Conservation (phyloP, 495 filamentous ascomycete genomes). For the Aspergillus funiculosus region DNA sequence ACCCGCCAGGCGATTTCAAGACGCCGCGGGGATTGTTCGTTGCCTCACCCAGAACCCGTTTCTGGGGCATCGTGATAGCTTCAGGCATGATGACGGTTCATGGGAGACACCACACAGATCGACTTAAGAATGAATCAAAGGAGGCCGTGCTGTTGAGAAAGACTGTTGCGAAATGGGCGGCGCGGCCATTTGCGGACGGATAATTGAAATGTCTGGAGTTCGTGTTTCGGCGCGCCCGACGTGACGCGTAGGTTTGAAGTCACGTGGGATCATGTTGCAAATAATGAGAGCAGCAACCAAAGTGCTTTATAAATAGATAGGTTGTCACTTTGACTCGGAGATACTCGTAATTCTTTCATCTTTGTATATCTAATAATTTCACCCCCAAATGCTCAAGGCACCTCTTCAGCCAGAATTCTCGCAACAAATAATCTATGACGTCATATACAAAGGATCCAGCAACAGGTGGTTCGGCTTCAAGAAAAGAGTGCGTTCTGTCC, state of each 20-base stretch:
- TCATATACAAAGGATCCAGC: no score
- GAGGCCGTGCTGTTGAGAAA: not conserved
- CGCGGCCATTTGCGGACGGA: slow-evolving; percentile 4
- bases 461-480: no score
- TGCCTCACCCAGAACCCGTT: slow-evolving; percentile 56
- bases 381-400: no score
- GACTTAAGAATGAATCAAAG: not conserved
- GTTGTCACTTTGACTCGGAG: no score
- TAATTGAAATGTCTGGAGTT: slow-evolving; percentile 1
- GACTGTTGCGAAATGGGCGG: not conserved
- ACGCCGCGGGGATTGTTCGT: slow-evolving; percentile 47
- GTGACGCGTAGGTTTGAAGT: slow-evolving; percentile 9
- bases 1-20: slow-evolving; percentile 41
- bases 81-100: slow-evolving; percentile 43
- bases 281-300: not conserved
- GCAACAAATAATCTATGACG: no score
- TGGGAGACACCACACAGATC: no score
- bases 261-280: slow-evolving; percentile 1
- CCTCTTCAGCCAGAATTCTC: no score
- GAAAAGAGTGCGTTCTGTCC: no score
- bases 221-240: slow-evolving; percentile 13
- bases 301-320: no score
- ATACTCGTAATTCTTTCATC: no score
- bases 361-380: no score
- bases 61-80: slow-evolving; percentile 45